Evolutionary conservation across 2,329 filamentous ascomycete genomes (phyloP).

Genomic region (Berkeleyomyces basicola): DNA sequence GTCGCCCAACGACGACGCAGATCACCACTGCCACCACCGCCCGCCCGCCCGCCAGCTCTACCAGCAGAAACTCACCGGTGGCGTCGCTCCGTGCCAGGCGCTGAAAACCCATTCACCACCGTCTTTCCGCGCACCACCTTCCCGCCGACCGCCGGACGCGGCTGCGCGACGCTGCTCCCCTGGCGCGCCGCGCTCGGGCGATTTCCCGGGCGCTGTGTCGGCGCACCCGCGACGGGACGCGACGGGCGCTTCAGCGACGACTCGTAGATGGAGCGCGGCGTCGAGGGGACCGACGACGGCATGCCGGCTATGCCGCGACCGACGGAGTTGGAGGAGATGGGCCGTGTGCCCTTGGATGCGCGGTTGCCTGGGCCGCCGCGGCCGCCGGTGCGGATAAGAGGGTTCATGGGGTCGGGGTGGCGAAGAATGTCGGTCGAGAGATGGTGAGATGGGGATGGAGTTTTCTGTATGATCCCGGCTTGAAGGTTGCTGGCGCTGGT

Average conservation of each 20-base stretch:
- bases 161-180: too few relatives aligned
- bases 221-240: neutral
- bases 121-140: neutral
- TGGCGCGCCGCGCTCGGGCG: neutral
- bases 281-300: neutral
- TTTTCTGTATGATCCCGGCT: neutral
- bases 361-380: neutral
- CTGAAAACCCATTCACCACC: neutral
- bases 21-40: neutral
- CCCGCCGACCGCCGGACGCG: neutral
- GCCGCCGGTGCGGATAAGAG: conserved; percentile 15
- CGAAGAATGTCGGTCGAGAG: neutral
- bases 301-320: neutral
- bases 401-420: neutral
- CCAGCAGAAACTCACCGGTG: neutral
- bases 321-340: neutral
- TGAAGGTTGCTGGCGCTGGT: too few relatives aligned
- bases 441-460: neutral
- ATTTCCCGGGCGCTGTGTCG: neutral
- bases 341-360: neutral
- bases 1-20: neutral
- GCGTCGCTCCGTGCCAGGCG: neutral
- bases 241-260: neutral
- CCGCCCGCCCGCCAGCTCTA: neutral
- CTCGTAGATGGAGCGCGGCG: neutral